Base-by-base conservation (phyloP, 106 monocot genomes). In the Phalaenopsis equestris region DNA sequence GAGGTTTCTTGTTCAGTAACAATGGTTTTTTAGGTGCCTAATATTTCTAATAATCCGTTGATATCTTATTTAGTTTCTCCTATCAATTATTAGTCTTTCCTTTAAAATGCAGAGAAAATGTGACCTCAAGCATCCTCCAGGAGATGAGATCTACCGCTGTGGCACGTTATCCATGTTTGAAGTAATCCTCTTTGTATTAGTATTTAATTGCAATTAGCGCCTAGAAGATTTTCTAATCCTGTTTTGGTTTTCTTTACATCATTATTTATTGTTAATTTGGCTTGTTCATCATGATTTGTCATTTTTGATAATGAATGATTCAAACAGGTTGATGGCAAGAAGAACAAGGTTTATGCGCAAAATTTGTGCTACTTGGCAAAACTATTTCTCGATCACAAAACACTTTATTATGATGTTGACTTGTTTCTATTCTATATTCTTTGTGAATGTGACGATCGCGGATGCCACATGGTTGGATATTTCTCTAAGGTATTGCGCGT, bases 141-240 rank as follows among this genome's bases (percentile, higher is more conserved):
- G 97, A 48, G 94, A 94, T 77, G 94, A 98, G 85, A 98, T 98
- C 42, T 92, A 98, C 72, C 90, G 97, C 67, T 84, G 85, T 85
- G 97, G 97, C 75, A 98, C 97, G 1, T 86, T 98, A 1, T 98
- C 97, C 41, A 98, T 94, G 97, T 98, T 98, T 84, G 97, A 98
- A 92, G 97, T 79, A 84, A 90, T 81, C 23, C 73, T 72, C 1
- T 76, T 76, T 30, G n/a, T 52, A 30, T 12, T 76, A 52, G 14
- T 10, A 42, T 75, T 72, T 41, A 15, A 5, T 72, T 72, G 72
- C 41, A 36, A 16, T 16, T 52, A 5, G 39, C 11, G 41, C 41
- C 14, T 38, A 41, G 39, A 72, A 72, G 15, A 41, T 1, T 72
- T 41, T 72, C 72, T 41, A 19, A n/a, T 38, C 2, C 19, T 74